Evolutionary conservation across 345 rosid genomes (phyloP), one percentile per base, ranked within the genome.

Genomic region (Barbarea vulgaris): DNA sequence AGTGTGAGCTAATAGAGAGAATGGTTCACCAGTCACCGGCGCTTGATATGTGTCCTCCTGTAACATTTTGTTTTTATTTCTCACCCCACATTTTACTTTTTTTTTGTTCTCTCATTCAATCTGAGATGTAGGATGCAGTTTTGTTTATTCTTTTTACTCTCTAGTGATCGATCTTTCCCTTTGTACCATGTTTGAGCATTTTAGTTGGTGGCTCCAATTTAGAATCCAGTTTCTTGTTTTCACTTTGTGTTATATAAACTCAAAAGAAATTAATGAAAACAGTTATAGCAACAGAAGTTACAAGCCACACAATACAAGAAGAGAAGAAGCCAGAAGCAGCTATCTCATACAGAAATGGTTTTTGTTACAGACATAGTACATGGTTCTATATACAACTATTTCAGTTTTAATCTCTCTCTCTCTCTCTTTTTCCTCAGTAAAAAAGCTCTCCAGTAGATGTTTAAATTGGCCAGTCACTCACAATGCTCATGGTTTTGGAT

Each of bases 401-500:
- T 22, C 8, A 24, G 12, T 39, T 25, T 62, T 44, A 11, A n/a
- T 42, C 28, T 27, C 12, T 31, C 28, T 12, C 8, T 31, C 34
- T 31, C 34, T 31, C 18, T 14, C 56, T 18, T 47, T 55, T 44
- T 25, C 54, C 54, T 44, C 17, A 9, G 58, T 2, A 21, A 22
- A 54, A 68, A 10, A 39, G 12, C 46, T 44, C 53, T 24, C 66
- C 52, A 47, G 41, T 48, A 14, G 28, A 37, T 10, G 24, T 7
- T 14, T 66, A 8, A 67, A 6, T 50, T 44, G 50, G 31, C 2
- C 11, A 62, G 37, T 67, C 67, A 75, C 7, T 75, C 79, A 67
- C 19, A 33, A 76, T 57, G 93, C 89, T 75, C 82, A 87, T 75
- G 63, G 77, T 77, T 80, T 85, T 62, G 84, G 82, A 79, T 72